Evolutionary conservation across 78 protist species (phyloP).

Genomic region (Dictyostelium intermedium): DNA sequence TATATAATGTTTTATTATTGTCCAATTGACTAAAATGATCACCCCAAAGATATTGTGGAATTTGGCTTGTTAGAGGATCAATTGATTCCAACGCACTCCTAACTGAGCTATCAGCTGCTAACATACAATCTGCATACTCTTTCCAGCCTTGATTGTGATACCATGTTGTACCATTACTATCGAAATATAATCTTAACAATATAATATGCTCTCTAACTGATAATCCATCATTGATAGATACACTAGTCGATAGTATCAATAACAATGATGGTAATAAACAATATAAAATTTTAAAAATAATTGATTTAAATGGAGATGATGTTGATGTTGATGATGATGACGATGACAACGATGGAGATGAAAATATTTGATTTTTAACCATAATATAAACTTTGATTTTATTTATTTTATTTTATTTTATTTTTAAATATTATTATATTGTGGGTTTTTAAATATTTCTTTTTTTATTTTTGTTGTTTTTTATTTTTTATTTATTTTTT

Average conservation of each 20-base stretch:
- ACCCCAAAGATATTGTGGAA: neutral
- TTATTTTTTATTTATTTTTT: too few relatives aligned
- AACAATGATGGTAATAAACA: neutral
- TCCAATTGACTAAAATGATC: neutral
- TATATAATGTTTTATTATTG: neutral
- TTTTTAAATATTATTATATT: too few relatives aligned
- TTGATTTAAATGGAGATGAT: neutral
- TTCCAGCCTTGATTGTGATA: constrained; percentile 13
- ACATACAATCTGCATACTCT: constrained; percentile 3
- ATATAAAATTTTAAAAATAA: neutral
- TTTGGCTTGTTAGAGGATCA: neutral
- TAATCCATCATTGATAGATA: neutral
- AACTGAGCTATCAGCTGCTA: neutral
- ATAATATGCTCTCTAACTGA: neutral
- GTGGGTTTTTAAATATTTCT: neutral
- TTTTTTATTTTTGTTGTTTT: neutral
- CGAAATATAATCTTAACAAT: constrained; percentile 2
- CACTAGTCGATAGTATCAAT: constrained; percentile 3
- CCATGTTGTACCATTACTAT: constrained; percentile 1
- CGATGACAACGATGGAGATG: neutral
- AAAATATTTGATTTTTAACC: neutral
- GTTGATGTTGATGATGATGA: neutral
- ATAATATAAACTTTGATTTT: neutral
- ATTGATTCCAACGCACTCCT: neutral
- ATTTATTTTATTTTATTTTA: neutral